Evolutionary conservation across 768 basidiomycete genomes (phyloP), one percentile per base, ranked within the genome.

Genomic region (Leucocoprinus sp.): DNA sequence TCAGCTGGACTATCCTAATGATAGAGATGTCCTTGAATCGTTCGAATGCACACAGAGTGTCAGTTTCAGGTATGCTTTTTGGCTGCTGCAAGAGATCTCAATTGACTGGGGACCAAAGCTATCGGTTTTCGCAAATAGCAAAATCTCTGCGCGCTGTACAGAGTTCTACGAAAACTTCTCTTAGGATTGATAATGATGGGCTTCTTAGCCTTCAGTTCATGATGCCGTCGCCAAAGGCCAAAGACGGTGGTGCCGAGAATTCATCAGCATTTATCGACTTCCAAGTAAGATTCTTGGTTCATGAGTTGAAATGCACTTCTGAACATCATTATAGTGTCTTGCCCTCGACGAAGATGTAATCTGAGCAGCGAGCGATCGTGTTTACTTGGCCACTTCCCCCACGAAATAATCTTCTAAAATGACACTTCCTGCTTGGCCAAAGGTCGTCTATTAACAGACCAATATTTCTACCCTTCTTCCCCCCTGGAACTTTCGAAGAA

Each of bases 1-100:
- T 23, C 55, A 93, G 91, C 89, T 97, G 82, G 93, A 99, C 64
- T 98, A 93, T 51, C 92, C 92, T 2, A 92, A 89, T 54, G 92
- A 95, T 56, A 74, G 76, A 38, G 92, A 96, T 40, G 87, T 98
- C 0, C 72, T 97, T 23, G 92, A 96, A 62, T 78, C 81, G 0
- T 92, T 96, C 55, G 88, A 95, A 50, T 97, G 93, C 60, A 67
- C 62, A 8, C 67, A 70, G 27, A 64, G 67, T 5, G 72, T 92
- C 24, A 71, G 68, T 27, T 89, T 88, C 61, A 87, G 81, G 92
- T 92, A 51, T 37, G 68, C 44, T 17, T 41, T 21, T n/a, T 11
- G 31, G 14, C 37, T 22, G n/a, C n/a, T 17, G 28, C 28, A 14
- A 19, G 27, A 11, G 14, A 24, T 1, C 6, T 8, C 8, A 21